Base-by-base conservation (phyloP, 1,139 yeast genomes). In the Kodamaea fungicola region DNA sequence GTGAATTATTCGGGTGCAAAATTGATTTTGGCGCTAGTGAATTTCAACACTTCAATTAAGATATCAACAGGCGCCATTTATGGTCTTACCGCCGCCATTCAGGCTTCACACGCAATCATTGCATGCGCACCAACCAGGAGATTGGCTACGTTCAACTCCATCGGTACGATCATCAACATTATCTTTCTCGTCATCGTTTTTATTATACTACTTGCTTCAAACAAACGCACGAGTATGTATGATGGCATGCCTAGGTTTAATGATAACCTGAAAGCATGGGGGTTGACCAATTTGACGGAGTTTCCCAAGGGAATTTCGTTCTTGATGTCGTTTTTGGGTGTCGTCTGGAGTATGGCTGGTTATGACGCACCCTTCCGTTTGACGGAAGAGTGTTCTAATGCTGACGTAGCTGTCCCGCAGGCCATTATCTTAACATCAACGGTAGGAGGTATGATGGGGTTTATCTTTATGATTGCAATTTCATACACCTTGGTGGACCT, bases 281-380 rank as follows among this genome's bases (percentile, higher is more conserved):
- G 45, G 1, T 66, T 79, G 32, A 61, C 70, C 32, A 82, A 82
- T 58, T 76, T 71, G 45, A 78, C 87, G 7, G 87, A 80, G 12
- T 83, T 78, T 73, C 84, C 87, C 4, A 65, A 67, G 38, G 89
- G 89, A 35, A 66, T 80, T 33, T 72, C 83, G 22, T 65, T 80
- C 54, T 61, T 81, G 42, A 68, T 78, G 72, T 67, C 79, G 12
- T 81, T 80, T 55, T 61, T 80, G 51, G 82, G 87, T 22, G 81
- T 76, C 35, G 78, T 81, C 50, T 83, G 89, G 89, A 78, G 84
- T 26, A 80, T 82, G 83, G 74, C 83, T 33, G 89, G 89, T 16
- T 82, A 78, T 51, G 90, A 83, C 54, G 75, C 85, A 12, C 85
- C 89, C 0, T 82, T 81, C 66, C 89, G 83, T 51, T 62, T 83